These are phyloP conservation scores for Phytopythium litorale DNA, from an alignment of 352 stramenopile species.

Conservation along the genomic window DNA sequence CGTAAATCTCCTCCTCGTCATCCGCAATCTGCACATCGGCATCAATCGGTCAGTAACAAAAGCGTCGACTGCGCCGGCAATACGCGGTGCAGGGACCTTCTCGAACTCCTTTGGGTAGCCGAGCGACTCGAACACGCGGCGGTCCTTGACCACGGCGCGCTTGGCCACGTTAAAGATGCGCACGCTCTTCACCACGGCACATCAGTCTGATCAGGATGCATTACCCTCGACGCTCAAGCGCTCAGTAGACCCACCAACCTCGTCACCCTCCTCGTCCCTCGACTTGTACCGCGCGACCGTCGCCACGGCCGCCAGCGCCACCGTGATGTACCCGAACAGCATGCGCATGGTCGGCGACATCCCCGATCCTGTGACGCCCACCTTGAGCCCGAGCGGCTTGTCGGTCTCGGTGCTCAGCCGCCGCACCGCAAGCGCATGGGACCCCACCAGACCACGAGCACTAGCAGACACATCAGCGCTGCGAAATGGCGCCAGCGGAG, in stretches of 20 bases:
- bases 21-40: slow-evolving; percentile 11
- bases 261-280: slow-evolving; percentile 44
- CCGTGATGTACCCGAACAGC: slow-evolving; percentile 50
- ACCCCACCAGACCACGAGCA: neutral
- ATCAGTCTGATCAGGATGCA: neutral
- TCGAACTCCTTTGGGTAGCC: slow-evolving; percentile 76
- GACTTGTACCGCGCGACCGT: slow-evolving; percentile 60
- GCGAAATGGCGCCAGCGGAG: neutral
- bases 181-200: slow-evolving; percentile 30
- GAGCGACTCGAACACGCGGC: slow-evolving; percentile 62
- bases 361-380: slow-evolving; percentile 19
- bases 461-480: neutral
- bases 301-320: slow-evolving; percentile 47
- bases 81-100: slow-evolving; percentile 9
- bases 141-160: slow-evolving; percentile 68
- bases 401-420: slow-evolving; percentile 13
- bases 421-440: slow-evolving; percentile 2
- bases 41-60: neutral
- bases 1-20: slow-evolving; percentile 11
- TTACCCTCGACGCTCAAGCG: neutral
- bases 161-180: slow-evolving; percentile 77
- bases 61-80: neutral
- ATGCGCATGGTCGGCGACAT: slow-evolving; percentile 54
- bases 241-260: slow-evolving; percentile 18
- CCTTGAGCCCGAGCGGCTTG: slow-evolving; percentile 42